phyloP scores from a whole-genome alignment of 1,284 basidiomycete species.

The Trichosporon ovoides region DNA sequence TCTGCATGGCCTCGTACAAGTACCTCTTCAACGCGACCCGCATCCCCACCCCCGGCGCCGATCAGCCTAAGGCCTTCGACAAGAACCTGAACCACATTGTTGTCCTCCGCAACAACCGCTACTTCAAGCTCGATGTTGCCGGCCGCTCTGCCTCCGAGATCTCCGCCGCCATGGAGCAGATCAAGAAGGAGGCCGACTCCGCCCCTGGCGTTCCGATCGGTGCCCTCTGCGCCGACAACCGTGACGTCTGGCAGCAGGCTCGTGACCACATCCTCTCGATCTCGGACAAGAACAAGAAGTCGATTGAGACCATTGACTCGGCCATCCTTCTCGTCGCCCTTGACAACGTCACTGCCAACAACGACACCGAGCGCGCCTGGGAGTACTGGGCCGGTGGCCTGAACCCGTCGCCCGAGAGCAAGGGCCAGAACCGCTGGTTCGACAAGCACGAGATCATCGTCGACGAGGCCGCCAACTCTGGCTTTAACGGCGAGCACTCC shows the following conservation, averaged over 20 bases:
- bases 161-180: conserved; percentile 70
- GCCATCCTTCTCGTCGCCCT: conserved; percentile 82
- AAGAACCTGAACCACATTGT: conserved; percentile 72
- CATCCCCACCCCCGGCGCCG: conserved; percentile 75
- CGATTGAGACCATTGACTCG: conserved; percentile 75
- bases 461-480: conserved; percentile 87
- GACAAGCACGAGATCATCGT: conserved; percentile 96
- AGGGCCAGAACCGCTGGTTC: conserved; percentile 84
- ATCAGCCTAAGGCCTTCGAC: conserved; percentile 79
- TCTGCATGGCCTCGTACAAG: conserved; percentile 95
- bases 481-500: conserved; percentile 62
- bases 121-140: conserved; percentile 71
- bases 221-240: conserved; percentile 78
- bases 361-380: conserved; percentile 70
- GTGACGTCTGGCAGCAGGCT: conserved; percentile 85
- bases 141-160: conserved; percentile 66
- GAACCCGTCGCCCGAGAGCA: conserved; percentile 28
- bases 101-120: conserved; percentile 85
- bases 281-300: conserved; percentile 60
- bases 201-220: conserved; percentile 62
- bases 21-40: conserved; percentile 92
- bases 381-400: conserved; percentile 79
- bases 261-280: conserved; percentile 63
- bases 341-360: conserved; percentile 55
- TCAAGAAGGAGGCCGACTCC: conserved; percentile 65